Evolutionary conservation across 2,329 filamentous ascomycete species (phyloP).

Genomic region (Alternaria dauci): DNA sequence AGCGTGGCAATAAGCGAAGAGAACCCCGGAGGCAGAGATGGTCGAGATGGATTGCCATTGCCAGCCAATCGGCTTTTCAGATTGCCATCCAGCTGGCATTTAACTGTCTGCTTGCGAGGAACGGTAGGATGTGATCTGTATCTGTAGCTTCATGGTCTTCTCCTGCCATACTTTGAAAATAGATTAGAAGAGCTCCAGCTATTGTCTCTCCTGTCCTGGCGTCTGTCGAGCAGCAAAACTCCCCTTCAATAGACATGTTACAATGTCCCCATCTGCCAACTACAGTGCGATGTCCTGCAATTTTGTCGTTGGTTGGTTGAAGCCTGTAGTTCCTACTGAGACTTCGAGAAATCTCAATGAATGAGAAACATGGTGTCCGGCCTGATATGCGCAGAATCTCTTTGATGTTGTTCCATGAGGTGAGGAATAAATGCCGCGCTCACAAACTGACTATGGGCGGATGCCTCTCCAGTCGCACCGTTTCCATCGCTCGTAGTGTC

Average conservation of each 20-base stretch:
- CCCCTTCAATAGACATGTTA: background rate
- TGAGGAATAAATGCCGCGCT: background rate
- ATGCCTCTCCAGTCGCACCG: too few species aligned
- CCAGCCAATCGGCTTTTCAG: background rate
- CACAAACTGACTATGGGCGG: background rate
- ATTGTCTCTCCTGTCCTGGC: background rate
- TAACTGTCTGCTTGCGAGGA: background rate
- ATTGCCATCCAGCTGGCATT: background rate
- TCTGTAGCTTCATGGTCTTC: background rate
- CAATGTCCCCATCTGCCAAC: background rate
- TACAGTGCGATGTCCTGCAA: background rate
- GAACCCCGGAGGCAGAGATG: background rate
- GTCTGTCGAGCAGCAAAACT: background rate
- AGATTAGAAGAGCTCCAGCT: background rate
- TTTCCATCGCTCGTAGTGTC: too few species aligned
- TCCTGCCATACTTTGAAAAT: accelerated
- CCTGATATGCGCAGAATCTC: background rate
- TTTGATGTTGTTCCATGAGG: background rate
- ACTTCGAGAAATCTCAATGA: background rate
- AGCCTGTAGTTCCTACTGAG: background rate
- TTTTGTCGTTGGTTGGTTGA: too few species aligned
- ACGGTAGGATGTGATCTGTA: background rate
- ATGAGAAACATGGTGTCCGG: background rate
- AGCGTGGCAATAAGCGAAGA: background rate
- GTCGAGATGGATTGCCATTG: background rate